Conservation (phyloP, 768 basidiomycete genomes). For the Mrakia frigida region DNA sequence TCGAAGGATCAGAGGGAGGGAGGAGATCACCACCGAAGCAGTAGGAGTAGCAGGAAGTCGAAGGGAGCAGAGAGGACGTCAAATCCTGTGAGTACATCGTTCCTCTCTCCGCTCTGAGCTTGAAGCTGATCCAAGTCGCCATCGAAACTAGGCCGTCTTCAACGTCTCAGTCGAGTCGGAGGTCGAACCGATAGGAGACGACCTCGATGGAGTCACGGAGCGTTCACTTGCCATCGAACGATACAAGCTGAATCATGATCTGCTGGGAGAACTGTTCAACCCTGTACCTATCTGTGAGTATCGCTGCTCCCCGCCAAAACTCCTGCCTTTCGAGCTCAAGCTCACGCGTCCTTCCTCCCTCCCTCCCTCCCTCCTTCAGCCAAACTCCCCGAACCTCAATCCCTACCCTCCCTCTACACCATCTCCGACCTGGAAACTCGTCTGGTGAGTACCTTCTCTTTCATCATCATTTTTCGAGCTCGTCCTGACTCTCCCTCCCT, state of each 20-base stretch:
- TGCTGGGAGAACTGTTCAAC: slow-evolving; percentile 8
- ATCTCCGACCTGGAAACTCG: slow-evolving; percentile 14
- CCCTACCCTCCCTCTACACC: background rate
- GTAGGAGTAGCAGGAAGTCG: slow-evolving; percentile 8
- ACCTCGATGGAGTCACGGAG: slow-evolving; percentile 14
- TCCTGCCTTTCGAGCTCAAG: background rate
- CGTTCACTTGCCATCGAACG: slow-evolving; percentile 8
- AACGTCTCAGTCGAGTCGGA: background rate
- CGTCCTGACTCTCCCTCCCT: background rate
- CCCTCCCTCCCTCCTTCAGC: no score
- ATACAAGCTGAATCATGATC: slow-evolving; percentile 19
- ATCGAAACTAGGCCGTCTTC: slow-evolving; percentile 2
- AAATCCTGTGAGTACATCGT: background rate
- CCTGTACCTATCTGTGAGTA: slow-evolving; percentile 15
- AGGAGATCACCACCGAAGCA: slow-evolving; percentile 8
- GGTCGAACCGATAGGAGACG: background rate
- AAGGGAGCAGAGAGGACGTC: background rate
- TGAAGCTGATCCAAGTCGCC: background rate
- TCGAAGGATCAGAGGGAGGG: slow-evolving; percentile 1
- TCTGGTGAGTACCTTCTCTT: background rate
- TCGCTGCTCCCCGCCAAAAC: no score
- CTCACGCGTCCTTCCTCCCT: no score
- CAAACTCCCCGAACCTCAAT: slow-evolving; percentile 11
- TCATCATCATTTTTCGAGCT: background rate
- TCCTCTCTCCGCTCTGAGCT: background rate